Evolutionary conservation across 2,329 filamentous ascomycete species (phyloP), one percentile per base, ranked within the genome.

Genomic region (Lasiodiplodia hormozganensis): DNA sequence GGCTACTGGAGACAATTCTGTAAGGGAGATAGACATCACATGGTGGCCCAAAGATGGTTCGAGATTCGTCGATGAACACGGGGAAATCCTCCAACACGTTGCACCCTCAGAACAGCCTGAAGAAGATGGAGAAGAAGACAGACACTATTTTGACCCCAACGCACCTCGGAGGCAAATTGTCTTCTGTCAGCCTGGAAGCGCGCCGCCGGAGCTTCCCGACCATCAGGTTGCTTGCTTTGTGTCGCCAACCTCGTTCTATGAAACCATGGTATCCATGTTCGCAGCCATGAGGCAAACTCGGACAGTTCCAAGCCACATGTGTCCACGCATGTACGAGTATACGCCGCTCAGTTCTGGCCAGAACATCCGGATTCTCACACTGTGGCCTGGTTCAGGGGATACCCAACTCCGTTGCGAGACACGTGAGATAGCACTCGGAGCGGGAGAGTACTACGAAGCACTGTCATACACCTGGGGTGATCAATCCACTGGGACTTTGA

Each of bases 401-500:
- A 47, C 43, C 7, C 43, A 47, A 21, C 6, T 47, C 18, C 43
- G 43, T 11, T 47, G 43, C 43, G 43, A 47, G 43, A 47, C 43
- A 8, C 43, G 43, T 47, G 43, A 47, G 43, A n/a, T 47, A 8
- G 8, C 43, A 6, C 43, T 47, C 1, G 43, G 43, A 6, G 8
- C 2, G 18, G 43, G 43, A 1, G 43, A n/a, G 43, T 21, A 57
- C 31, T 60, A 67, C 12, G 67, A 71, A 65, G 69, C 67, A n/a
- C 34, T 71, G 23, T 71, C 69, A 1, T 71, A 71, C 40, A 58
- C 62, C 28, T 70, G 70, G 70, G 69, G 70, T 7, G n/a, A 23
- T 31, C 43, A 23, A 28, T 31, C 38, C 3, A 40, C 21, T 14
- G 16, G 16, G 23, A 67, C 25, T 10, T 60, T 40, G 12, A 60